Percentiles rank a stretch among this genome's conserved stretches.
Conservation (phyloP, 1,139 yeast species). For the Suhomyces atakaporum region DNA sequence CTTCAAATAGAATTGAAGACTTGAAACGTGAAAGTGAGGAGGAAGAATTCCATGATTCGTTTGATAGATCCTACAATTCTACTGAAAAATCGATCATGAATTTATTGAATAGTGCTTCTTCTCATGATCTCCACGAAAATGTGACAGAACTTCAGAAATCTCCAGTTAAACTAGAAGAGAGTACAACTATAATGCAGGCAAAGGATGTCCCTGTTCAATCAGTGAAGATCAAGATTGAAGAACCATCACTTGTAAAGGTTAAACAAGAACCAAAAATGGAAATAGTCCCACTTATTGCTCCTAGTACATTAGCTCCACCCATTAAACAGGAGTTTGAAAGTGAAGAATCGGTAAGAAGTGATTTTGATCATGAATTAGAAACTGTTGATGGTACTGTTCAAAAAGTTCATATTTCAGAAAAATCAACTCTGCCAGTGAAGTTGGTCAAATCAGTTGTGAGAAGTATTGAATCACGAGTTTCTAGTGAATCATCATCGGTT, state of each 20-base stretch:
- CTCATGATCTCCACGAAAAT: constrained; percentile 12
- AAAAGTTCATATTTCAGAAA: constrained; percentile 5
- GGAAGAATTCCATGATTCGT: constrained; percentile 35
- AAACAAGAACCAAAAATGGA: constrained; percentile 2
- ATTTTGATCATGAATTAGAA: constrained; percentile 6
- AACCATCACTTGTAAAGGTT: not conserved
- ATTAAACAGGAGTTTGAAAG: constrained; percentile 6
- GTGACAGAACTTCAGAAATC: not conserved
- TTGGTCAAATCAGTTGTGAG: constrained; percentile 11
- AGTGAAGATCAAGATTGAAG: constrained; percentile 7
- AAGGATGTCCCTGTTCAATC: not conserved
- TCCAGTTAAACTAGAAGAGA: constrained; percentile 1
- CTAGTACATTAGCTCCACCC: constrained; percentile 2
- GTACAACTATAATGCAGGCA: not conserved
- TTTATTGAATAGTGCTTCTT: constrained; percentile 28
- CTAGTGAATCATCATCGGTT: constrained; percentile 5
- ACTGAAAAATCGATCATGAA: constrained; percentile 49
- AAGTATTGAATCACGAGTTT: constrained; percentile 10
- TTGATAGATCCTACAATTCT: constrained; percentile 40
- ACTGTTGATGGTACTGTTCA: constrained; percentile 8
- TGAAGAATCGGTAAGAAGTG: constrained; percentile 8
- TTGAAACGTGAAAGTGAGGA: constrained; percentile 14
- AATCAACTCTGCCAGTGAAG: constrained; percentile 8
- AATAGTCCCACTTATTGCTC: not conserved
- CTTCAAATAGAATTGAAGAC: constrained; percentile 7